These are phyloP conservation scores for Aeschynomene evenia DNA, from an alignment of 306 rosid species.

Conservation along the genomic window DNA sequence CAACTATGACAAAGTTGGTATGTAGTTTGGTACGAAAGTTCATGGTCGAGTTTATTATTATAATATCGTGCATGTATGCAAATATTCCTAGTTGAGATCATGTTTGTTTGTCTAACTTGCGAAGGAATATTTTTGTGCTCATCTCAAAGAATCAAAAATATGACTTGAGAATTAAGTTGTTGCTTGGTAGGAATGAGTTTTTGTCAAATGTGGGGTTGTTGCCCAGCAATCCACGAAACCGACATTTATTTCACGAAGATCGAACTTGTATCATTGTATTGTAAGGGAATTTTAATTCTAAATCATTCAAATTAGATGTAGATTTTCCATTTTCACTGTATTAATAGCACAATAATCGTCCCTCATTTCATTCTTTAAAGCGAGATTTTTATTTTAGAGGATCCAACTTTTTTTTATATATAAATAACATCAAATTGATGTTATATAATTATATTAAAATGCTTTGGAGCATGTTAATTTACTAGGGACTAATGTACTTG, in stretches of 20 bases:
- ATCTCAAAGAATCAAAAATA: too few relatives aligned
- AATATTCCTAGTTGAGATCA: not conserved
- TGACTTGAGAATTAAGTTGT: not conserved
- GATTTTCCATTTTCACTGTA: too few relatives aligned
- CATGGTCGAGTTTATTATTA: not conserved
- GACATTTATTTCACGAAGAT: not conserved
- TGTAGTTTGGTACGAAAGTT: not conserved
- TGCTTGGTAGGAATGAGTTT: not conserved
- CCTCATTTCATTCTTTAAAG: too few relatives aligned
- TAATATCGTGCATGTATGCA: not conserved
- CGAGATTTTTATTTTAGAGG: too few relatives aligned
- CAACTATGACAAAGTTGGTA: not conserved
- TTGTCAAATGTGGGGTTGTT: conserved; percentile 14
- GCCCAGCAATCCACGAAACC: not conserved
- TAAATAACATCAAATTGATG: too few relatives aligned
- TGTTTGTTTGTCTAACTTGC: too few relatives aligned
- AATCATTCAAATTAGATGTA: too few relatives aligned
- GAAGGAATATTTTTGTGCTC: too few relatives aligned
- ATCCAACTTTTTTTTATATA: too few relatives aligned
- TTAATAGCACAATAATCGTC: too few relatives aligned
- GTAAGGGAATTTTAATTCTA: too few relatives aligned
- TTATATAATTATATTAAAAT: not conserved
- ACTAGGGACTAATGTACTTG: not conserved
- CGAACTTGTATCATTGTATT: not conserved
- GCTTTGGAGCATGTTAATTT: not conserved